Percentiles rank a stretch among this genome's conserved stretches.
Conservation (phyloP, 768 basidiomycete genomes). For the Hemileccinum impolitum region DNA sequence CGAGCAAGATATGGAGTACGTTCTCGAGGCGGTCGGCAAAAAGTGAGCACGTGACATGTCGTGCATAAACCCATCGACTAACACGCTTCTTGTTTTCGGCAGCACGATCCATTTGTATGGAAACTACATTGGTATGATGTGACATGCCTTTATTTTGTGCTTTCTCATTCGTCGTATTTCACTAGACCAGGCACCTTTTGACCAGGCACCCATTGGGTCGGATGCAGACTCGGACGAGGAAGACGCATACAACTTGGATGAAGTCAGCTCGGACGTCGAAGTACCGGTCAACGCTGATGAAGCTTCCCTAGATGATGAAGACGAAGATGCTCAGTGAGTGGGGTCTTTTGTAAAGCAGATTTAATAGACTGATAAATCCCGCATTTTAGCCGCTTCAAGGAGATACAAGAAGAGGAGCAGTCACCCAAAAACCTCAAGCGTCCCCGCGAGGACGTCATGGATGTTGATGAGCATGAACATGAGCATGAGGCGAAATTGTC, state of each 20-base stretch:
- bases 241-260: slow-evolving; percentile 57
- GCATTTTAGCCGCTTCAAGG: slow-evolving; percentile 62
- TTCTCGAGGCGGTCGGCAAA: slow-evolving; percentile 73
- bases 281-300: slow-evolving; percentile 67
- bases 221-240: slow-evolving; percentile 55
- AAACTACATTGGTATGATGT: slow-evolving; percentile 69
- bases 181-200: slow-evolving; percentile 50
- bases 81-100: slow-evolving; percentile 3
- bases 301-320: slow-evolving; percentile 50
- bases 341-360: neutral
- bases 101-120: slow-evolving; percentile 78
- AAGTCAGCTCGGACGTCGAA: slow-evolving; percentile 83
- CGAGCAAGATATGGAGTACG: slow-evolving; percentile 59
- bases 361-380: neutral
- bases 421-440: slow-evolving; percentile 59
- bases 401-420: slow-evolving; percentile 43
- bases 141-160: neutral
- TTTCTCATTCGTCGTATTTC: neutral
- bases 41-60: slow-evolving; percentile 50
- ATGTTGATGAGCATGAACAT: slow-evolving; percentile 31
- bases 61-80: neutral
- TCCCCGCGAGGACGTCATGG: slow-evolving; percentile 57
- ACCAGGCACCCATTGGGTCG: slow-evolving; percentile 48
- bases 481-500: slow-evolving; percentile 38
- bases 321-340: slow-evolving; percentile 42